A percentile compares a stretch with the other conserved stretches of the same genome.
Evolutionary conservation across 2,329 filamentous ascomycete genomes (phyloP).

Genomic region (Exophiala sp.): DNA sequence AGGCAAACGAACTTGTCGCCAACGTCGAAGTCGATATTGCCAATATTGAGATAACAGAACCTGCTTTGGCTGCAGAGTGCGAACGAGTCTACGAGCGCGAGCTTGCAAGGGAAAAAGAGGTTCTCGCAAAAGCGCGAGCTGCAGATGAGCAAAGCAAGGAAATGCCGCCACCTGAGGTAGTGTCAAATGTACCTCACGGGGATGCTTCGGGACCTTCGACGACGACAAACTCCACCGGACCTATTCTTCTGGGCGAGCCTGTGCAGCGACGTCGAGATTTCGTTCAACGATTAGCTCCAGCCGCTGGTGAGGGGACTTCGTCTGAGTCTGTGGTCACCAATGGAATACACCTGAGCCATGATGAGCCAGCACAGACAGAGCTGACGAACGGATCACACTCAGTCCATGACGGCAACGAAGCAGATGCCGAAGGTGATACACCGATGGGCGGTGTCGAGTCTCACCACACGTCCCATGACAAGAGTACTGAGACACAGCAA

Average conservation of each 20-base stretch:
- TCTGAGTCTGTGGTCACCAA: constrained; percentile 32
- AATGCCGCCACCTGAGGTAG: constrained; percentile 47
- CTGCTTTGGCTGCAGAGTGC: constrained; percentile 66
- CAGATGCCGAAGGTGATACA: constrained; percentile 54
- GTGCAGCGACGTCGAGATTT: constrained; percentile 50
- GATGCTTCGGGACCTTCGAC: constrained; percentile 49
- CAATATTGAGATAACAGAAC: constrained; percentile 64
- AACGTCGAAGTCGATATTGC: constrained; percentile 94
- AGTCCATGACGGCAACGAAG: constrained; percentile 30
- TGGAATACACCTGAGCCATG: constrained; percentile 41
- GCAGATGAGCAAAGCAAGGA: constrained; percentile 40
- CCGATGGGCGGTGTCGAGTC: constrained; percentile 59
- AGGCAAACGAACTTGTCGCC: constrained; percentile 84
- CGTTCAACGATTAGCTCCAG: constrained; percentile 34
- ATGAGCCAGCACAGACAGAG: constrained; percentile 31
- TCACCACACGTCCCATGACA: constrained; percentile 46
- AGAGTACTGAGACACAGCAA: constrained; percentile 37
- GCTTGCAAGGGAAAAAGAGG: constrained; percentile 63
- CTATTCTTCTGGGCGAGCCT: constrained; percentile 61
- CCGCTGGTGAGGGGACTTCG: constrained; percentile 53
- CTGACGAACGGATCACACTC: constrained; percentile 41
- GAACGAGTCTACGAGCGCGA: constrained; percentile 76
- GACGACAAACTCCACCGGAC: constrained; percentile 36
- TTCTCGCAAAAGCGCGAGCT: constrained; percentile 55
- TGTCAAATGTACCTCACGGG: constrained; percentile 52